phyloP scores from a whole-genome alignment of 495 filamentous ascomycete genomes.

The Cercophora samala region DNA sequence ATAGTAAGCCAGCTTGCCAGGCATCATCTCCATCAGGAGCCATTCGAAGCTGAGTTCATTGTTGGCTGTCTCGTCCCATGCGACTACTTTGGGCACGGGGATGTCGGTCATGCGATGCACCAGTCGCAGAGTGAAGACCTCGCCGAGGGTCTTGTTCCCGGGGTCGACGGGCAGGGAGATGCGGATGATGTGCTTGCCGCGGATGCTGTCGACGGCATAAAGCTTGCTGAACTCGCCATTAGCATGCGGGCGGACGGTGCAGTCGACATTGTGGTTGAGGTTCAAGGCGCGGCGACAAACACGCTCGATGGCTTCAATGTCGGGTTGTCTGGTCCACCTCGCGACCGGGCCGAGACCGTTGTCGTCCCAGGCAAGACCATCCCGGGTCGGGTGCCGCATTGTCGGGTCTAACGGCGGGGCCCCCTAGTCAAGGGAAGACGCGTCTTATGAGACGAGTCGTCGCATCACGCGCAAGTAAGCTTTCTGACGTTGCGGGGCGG shows the following conservation, averaged over 20 bases:
- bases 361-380: conserved; percentile 31
- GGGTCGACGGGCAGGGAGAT: conserved; percentile 55
- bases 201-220: conserved; percentile 33
- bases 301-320: conserved; percentile 27
- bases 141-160: conserved; percentile 49
- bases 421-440: conserved; percentile 1
- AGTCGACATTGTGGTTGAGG: conserved; percentile 12
- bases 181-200: conserved; percentile 44
- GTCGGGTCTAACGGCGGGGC: conserved; percentile 3
- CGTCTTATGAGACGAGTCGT: conserved; percentile 5
- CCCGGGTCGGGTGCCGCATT: conserved; percentile 28
- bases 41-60: conserved; percentile 58
- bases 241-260: conserved; percentile 25
- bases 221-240: conserved; percentile 38
- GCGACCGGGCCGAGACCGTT: conserved; percentile 26
- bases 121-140: conserved; percentile 54
- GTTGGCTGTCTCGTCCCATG: conserved; percentile 43
- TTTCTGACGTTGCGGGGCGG: neutral
- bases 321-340: conserved; percentile 33
- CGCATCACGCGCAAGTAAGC: neutral
- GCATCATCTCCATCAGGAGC: conserved; percentile 53
- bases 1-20: conserved; percentile 41
- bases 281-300: conserved; percentile 29
- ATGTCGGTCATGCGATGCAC: conserved; percentile 45
- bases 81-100: conserved; percentile 50